Evolutionary conservation across 257 asterid species (phyloP).

Genomic region (Solanum pinnatisectum): DNA sequence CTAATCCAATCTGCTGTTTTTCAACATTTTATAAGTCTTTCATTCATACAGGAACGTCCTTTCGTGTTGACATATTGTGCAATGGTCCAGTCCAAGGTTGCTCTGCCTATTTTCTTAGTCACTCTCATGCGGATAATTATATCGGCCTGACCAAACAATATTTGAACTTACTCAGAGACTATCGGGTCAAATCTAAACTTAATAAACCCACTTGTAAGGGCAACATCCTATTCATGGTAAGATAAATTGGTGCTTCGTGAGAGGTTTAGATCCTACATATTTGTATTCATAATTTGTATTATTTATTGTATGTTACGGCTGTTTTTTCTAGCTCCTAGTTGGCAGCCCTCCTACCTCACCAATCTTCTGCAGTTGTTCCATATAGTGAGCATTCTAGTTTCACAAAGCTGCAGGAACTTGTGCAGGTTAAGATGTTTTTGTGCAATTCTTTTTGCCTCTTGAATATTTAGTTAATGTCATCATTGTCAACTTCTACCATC

Average conservation of each 20-base stretch:
- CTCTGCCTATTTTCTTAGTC: constrained; percentile 8
- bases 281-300: neutral
- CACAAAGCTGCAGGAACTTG: constrained; percentile 17
- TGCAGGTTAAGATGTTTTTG: constrained; percentile 5
- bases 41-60: constrained; percentile 5
- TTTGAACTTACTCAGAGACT: constrained; percentile 18
- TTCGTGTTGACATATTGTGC: constrained; percentile 16
- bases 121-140: constrained; percentile 19
- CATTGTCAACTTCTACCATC: neutral
- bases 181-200: constrained; percentile 5
- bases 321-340: neutral
- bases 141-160: constrained; percentile 2
- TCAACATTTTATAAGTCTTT: neutral
- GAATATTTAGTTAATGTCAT: neutral
- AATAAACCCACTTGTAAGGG: constrained; percentile 10
- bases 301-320: neutral
- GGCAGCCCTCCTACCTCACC: neutral
- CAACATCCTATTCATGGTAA: constrained; percentile 13
- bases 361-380: constrained; percentile 13
- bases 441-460: neutral
- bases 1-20: too few relatives aligned
- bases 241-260: neutral
- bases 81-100: constrained; percentile 4
- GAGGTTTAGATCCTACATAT: neutral
- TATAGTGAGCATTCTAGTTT: constrained; percentile 23